These are phyloP conservation scores for Jackrogersella minutella DNA, from an alignment of 495 filamentous ascomycete genomes.

Conservation along the genomic window DNA sequence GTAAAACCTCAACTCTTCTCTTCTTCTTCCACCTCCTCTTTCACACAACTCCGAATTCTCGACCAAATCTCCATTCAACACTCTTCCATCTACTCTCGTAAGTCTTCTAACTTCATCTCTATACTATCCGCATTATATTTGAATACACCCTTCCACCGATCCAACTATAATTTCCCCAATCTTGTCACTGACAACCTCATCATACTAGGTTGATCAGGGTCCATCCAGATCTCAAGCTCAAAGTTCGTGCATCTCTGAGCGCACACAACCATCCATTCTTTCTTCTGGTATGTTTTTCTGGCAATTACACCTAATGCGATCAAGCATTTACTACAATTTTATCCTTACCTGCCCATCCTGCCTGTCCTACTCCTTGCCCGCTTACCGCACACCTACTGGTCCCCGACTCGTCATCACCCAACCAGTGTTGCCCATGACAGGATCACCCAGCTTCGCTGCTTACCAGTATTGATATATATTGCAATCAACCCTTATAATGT, in stretches of 20 bases:
- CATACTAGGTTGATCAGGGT: constrained; percentile 42
- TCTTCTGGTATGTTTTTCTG: constrained; percentile 51
- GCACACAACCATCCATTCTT: constrained; percentile 47
- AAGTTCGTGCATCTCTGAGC: constrained; percentile 45
- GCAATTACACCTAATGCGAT: constrained; percentile 50
- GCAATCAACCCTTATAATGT: neutral
- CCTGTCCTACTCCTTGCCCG: constrained; percentile 16
- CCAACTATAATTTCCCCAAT: constrained; percentile 17
- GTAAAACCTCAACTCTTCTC: constrained; percentile 48
- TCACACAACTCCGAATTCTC: constrained; percentile 44
- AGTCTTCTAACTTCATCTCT: constrained; percentile 28
- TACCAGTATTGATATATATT: neutral
- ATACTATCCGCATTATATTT: constrained; percentile 15
- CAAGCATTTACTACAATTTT: constrained; percentile 36
- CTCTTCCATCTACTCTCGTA: constrained; percentile 40
- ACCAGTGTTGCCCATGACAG: constrained; percentile 27
- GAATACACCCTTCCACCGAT: neutral
- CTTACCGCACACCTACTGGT: constrained; percentile 7
- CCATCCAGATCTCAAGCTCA: constrained; percentile 39
- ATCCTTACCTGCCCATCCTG: constrained; percentile 22
- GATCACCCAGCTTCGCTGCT: constrained; percentile 9
- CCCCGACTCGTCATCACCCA: constrained; percentile 26
- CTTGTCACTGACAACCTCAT: constrained; percentile 25
- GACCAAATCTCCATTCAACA: constrained; percentile 39
- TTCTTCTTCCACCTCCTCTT: constrained; percentile 47